Conservation (phyloP, 192 early-diverging fungal genomes). For the Entomortierella lignicola region DNA sequence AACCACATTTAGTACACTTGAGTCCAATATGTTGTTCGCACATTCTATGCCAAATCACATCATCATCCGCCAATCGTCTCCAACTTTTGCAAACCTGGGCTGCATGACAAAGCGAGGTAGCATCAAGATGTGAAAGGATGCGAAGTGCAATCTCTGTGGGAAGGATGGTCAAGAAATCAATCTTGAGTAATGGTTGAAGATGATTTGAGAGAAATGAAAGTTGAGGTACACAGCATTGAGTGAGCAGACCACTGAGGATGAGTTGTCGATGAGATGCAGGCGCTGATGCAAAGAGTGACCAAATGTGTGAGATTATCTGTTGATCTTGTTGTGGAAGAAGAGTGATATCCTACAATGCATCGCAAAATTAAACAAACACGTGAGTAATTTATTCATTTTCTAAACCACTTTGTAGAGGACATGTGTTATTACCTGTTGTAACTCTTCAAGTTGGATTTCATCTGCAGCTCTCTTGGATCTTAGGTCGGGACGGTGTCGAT, state of each 20-base stretch:
- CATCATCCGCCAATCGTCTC: slow-evolving; percentile 87
- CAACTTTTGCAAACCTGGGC: slow-evolving; percentile 88
- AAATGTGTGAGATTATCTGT: slow-evolving; percentile 74
- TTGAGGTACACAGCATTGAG: slow-evolving; percentile 86
- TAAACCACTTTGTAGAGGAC: no score
- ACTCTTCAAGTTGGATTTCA: slow-evolving; percentile 49
- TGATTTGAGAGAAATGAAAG: slow-evolving; percentile 82
- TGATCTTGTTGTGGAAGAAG: slow-evolving; percentile 66
- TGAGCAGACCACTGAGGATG: slow-evolving; percentile 81
- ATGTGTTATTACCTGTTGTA: slow-evolving; percentile 57
- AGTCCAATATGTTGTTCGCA: slow-evolving; percentile 98
- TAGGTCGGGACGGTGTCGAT: slow-evolving; percentile 64
- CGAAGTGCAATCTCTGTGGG: slow-evolving; percentile 85
- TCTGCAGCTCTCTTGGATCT: slow-evolving; percentile 56
- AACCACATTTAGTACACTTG: slow-evolving; percentile 95
- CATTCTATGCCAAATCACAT: slow-evolving; percentile 95
- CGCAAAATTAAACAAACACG: no score
- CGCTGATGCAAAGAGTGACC: slow-evolving; percentile 76
- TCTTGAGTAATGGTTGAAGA: slow-evolving; percentile 78
- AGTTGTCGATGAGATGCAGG: slow-evolving; percentile 71
- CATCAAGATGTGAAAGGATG: slow-evolving; percentile 92
- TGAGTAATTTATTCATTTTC: no score
- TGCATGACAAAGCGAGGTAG: slow-evolving; percentile 87
- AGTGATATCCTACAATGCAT: slow-evolving; percentile 58
- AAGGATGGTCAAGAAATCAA: slow-evolving; percentile 83